Evolutionary conservation across 2,329 filamentous ascomycete species (phyloP), one percentile per base, ranked within the genome.

Genomic region (Trichoderma oligosporum): DNA sequence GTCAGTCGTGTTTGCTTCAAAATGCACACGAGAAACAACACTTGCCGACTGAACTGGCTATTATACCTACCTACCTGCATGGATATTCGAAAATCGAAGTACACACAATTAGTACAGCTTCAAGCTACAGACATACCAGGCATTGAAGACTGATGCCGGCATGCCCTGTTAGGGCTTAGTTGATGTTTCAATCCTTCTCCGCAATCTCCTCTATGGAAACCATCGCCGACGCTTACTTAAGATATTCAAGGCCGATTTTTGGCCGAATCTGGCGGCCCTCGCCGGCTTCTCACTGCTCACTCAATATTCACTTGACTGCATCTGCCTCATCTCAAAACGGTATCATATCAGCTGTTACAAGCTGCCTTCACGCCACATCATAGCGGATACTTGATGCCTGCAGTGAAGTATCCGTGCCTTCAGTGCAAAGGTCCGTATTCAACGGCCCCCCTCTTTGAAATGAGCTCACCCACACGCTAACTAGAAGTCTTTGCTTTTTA

Each of bases 391-490:
- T 46, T 45, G 11, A 71, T 71, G 70, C 69, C 69, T 58, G 62
- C 66, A 47, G 66, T 68, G 33, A 70, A 70, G 60, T 66, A 66
- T 52, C 70, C 70, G 48, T 71, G 70, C 56, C 59, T 68, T 33
- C 70, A 71, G 41, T 71, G 70, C 65, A 71, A 71, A 71, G 70
- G 70, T 71, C 33, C 38, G 57, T 55, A 11, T 6, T 14, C 33
- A 45, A 41, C 31, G 12, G n/a, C 33, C 49, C 51, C 39, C 20
- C 38, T 29, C 5, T 41, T n/a, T 22, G 2, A 20, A 36, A 24
- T 16, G n/a, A n/a, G n/a, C n/a, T n/a, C n/a, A n/a, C n/a, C 22
- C 29, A 31, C 22, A 36, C 16, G 22, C 49, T 58, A 39, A 58
- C 36, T 14, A 4, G 31, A 38, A 2, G n/a, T n/a, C 16, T 5